Conservation (phyloP, 2,329 filamentous ascomycete genomes). For the Xylaria sp. region DNA sequence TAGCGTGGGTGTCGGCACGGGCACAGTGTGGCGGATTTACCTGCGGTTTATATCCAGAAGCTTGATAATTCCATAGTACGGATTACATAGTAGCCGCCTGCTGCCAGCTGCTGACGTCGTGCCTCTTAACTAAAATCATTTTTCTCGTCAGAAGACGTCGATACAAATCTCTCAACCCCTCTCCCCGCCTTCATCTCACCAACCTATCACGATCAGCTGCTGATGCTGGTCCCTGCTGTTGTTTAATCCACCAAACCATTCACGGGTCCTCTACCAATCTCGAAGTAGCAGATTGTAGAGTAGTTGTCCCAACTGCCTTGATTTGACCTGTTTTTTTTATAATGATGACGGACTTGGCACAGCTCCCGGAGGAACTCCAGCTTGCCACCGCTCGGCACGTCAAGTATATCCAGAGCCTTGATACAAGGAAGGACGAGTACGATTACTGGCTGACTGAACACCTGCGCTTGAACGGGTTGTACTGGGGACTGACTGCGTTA, state of each 20-base stretch:
- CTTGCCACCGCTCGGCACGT: slow-evolving; percentile 63
- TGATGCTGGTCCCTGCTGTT: background rate
- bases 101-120: background rate
- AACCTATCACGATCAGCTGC: background rate
- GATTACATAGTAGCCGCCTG: background rate
- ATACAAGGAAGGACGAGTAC: slow-evolving; percentile 87
- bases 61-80: too few species aligned
- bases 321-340: background rate
- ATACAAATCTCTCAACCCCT: background rate
- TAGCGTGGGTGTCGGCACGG: too few species aligned
- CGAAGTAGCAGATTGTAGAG: background rate
- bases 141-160: background rate
- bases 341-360: slow-evolving; percentile 34
- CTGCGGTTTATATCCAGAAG: too few species aligned
- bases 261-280: too few species aligned
- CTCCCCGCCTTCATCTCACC: background rate
- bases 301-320: background rate
- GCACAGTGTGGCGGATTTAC: too few species aligned
- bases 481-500: slow-evolving; percentile 89
- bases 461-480: slow-evolving; percentile 87
- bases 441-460: slow-evolving; percentile 99
- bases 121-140: background rate
- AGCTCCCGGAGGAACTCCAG: slow-evolving; percentile 38
- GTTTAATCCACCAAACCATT: background rate
- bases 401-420: slow-evolving; percentile 85